These are phyloP conservation scores for Tremellales sp. DNA, from an alignment of 1,284 basidiomycete species.

Conservation along the genomic window DNA sequence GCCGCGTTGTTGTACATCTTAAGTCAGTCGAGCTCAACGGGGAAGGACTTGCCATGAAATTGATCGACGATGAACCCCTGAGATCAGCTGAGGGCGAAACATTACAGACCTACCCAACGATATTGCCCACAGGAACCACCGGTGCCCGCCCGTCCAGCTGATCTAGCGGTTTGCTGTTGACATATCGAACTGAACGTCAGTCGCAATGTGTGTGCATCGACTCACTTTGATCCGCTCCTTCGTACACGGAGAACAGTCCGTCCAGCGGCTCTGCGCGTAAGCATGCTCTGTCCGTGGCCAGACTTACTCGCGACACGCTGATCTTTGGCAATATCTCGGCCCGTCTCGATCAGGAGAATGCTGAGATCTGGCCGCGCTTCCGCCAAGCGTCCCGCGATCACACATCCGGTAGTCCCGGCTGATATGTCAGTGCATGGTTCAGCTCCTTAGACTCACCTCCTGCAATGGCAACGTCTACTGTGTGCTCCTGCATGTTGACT, in stretches of 20 bases:
- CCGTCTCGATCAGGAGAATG: conserved; percentile 13
- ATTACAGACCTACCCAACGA: conserved; percentile 11
- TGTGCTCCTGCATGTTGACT: too few species aligned
- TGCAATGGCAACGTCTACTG: too few species aligned
- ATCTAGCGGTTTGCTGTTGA: conserved; percentile 4
- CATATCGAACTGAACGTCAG: conserved; percentile 3
- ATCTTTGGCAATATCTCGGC: conserved; percentile 8
- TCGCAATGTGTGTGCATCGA: not conserved
- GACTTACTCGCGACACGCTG: conserved; percentile 6
- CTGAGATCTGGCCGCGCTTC: conserved; percentile 10
- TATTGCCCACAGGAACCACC: conserved; percentile 14
- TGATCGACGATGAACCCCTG: conserved; percentile 15
- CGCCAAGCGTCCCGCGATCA: conserved; percentile 14
- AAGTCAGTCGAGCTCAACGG: not conserved
- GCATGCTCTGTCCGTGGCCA: not conserved
- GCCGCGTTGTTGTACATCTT: conserved; percentile 18
- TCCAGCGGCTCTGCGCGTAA: conserved; percentile 12
- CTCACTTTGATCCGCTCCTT: conserved; percentile 8
- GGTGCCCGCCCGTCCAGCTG: conserved; percentile 11
- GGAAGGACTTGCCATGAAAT: conserved; percentile 7
- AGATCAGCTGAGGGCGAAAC: not conserved
- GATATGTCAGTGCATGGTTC: too few species aligned
- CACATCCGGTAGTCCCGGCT: too few species aligned
- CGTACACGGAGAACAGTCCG: conserved; percentile 14
- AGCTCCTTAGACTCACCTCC: too few species aligned